Conservation (phyloP, 2,329 filamentous ascomycete genomes). For the Helotiales sp. region DNA sequence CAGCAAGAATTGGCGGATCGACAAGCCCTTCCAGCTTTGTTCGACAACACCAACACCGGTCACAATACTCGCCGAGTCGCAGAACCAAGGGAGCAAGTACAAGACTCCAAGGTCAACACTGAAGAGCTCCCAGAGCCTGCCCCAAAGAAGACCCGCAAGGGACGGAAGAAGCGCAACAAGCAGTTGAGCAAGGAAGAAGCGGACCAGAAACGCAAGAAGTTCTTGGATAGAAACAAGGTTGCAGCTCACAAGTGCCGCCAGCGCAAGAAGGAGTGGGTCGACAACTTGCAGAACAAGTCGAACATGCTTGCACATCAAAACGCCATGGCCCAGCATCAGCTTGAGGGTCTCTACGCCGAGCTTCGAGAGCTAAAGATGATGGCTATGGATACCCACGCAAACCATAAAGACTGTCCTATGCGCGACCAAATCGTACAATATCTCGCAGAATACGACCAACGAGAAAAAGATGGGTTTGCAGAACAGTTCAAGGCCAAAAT, state of each 20-base stretch:
- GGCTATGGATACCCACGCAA: too few relatives aligned
- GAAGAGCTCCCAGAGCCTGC: not conserved
- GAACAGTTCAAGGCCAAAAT: not conserved
- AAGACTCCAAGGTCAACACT: not conserved
- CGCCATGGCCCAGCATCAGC: not conserved
- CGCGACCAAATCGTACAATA: too few relatives aligned
- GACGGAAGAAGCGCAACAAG: slow-evolving; percentile 5
- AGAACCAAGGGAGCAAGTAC: not conserved
- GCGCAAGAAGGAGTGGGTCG: slow-evolving; percentile 54
- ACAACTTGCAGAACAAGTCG: not conserved
- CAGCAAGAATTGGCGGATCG: not conserved
- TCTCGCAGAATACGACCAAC: too few relatives aligned
- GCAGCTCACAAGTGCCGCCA: slow-evolving; percentile 74
- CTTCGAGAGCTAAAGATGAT: not conserved
- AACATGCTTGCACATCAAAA: not conserved
- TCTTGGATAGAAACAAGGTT: slow-evolving; percentile 69
- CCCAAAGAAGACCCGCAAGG: slow-evolving; percentile 2
- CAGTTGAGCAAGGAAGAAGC: slow-evolving; percentile 3
- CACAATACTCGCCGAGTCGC: not conserved
- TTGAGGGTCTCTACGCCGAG: not conserved
- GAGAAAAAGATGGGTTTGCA: not conserved
- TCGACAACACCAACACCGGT: not conserved
- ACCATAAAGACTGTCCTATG: too few relatives aligned
- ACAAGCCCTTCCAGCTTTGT: too few relatives aligned
- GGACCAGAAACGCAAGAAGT: slow-evolving; percentile 31